Conservation (phyloP, 305 asterid species). For the Coffea humblotiana region DNA sequence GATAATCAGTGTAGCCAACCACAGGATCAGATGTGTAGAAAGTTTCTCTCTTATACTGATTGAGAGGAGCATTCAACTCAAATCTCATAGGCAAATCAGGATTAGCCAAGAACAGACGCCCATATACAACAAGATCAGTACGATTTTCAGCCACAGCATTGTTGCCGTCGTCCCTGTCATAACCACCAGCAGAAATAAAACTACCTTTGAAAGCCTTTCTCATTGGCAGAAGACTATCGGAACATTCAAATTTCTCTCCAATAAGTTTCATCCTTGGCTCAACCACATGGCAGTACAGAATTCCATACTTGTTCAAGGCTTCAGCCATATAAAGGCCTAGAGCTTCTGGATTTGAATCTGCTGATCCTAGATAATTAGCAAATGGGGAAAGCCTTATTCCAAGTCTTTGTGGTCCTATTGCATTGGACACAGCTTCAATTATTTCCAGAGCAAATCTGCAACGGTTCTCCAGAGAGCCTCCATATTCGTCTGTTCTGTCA, state of each 20-base stretch:
- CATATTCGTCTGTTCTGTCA: conserved; percentile 28
- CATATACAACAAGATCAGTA: conserved; percentile 31
- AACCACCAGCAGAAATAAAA: conserved; percentile 32
- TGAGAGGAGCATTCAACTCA: conserved; percentile 24
- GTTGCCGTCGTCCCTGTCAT: conserved; percentile 21
- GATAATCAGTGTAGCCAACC: conserved; percentile 46
- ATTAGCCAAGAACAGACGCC: conserved; percentile 25
- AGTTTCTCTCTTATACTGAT: conserved; percentile 19
- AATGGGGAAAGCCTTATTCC: conserved; percentile 66
- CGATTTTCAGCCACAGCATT: conserved; percentile 13
- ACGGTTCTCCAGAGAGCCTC: conserved; percentile 31
- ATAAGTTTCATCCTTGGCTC: conserved; percentile 15
- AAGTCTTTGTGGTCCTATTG: conserved; percentile 33
- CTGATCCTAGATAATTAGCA: conserved; percentile 33
- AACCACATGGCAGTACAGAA: conserved; percentile 12
- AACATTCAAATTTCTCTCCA: conserved; percentile 4
- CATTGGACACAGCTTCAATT: conserved; percentile 25
- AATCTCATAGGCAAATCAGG: conserved; percentile 27
- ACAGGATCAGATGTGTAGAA: conserved; percentile 20
- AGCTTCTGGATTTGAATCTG: conserved; percentile 49
- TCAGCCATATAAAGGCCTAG: conserved; percentile 21
- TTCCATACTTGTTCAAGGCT: conserved; percentile 18
- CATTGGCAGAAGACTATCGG: conserved; percentile 17
- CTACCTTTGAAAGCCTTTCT: conserved; percentile 28
- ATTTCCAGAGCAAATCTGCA: conserved; percentile 26